These are phyloP conservation scores for Aspergillus taichungensis DNA, from an alignment of 495 filamentous ascomycete genomes.

Conservation along the genomic window DNA sequence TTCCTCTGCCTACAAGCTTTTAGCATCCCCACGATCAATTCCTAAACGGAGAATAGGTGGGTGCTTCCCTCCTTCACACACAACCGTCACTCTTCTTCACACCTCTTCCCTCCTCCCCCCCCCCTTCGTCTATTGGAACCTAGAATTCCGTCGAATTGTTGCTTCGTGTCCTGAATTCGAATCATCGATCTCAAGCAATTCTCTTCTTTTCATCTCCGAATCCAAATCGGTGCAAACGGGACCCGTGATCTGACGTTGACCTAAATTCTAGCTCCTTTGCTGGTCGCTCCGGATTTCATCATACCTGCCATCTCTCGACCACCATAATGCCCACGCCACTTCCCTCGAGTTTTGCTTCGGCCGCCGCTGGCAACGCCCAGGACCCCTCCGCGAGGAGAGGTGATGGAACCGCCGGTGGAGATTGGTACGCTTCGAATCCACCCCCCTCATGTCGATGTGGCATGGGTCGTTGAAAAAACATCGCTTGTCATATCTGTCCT, in stretches of 20 bases:
- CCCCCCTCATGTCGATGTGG: too few species aligned
- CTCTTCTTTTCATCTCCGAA: neutral
- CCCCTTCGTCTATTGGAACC: neutral
- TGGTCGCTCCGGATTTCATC: conserved; percentile 3
- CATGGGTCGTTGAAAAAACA: too few species aligned
- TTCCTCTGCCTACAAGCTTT: neutral
- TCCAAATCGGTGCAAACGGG: neutral
- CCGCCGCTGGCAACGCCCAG: conserved; percentile 63
- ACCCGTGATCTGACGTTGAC: neutral
- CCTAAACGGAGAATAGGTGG: neutral
- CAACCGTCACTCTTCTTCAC: neutral
- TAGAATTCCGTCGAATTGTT: neutral
- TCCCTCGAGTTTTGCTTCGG: conserved; percentile 76
- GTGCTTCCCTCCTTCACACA: neutral
- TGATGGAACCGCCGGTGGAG: conserved; percentile 45
- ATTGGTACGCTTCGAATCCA: conserved; percentile 39
- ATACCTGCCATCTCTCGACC: conserved; percentile 5
- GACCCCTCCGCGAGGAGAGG: conserved; percentile 45
- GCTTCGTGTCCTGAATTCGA: too few species aligned
- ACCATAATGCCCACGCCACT: conserved; percentile 65
- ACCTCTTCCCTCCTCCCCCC: conserved; percentile 1
- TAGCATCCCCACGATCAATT: too few species aligned
- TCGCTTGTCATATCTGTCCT: conserved; percentile 2
- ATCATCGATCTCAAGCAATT: neutral
- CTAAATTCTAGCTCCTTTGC: neutral